These are phyloP conservation scores for Verbena officinalis DNA, from an alignment of 257 asterid species.

Conservation along the genomic window DNA sequence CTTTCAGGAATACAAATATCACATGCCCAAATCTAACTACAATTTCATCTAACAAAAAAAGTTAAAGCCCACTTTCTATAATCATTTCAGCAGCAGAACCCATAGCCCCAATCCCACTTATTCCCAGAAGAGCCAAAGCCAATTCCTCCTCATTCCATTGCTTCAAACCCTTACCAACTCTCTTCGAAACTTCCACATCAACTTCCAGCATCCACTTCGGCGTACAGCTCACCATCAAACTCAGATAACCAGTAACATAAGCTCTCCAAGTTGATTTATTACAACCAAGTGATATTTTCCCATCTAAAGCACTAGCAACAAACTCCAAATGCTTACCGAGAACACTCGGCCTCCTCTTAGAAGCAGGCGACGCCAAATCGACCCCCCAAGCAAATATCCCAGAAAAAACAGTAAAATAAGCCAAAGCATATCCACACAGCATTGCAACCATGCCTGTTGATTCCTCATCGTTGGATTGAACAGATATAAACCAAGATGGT, in stretches of 20 bases:
- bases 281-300: constrained; percentile 86
- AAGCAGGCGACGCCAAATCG: constrained; percentile 56
- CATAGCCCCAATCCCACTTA: constrained; percentile 76
- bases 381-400: constrained; percentile 86
- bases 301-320: constrained; percentile 74
- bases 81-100: constrained; percentile 96
- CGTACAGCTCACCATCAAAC: constrained; percentile 80
- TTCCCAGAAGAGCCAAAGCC: constrained; percentile 74
- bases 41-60: background rate
- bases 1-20: background rate
- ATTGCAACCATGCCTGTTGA: constrained; percentile 66
- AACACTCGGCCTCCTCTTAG: constrained; percentile 54
- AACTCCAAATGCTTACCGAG: constrained; percentile 70
- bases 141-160: constrained; percentile 86
- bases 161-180: constrained; percentile 74
- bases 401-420: constrained; percentile 65
- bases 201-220: constrained; percentile 91
- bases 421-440: constrained; percentile 88
- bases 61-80: constrained; percentile 47
- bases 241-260: constrained; percentile 69
- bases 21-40: background rate
- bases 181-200: constrained; percentile 68
- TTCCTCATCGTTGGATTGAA: constrained; percentile 46
- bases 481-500: constrained; percentile 88
- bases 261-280: constrained; percentile 79